Base-by-base conservation (phyloP, 2,329 filamentous ascomycete species). In the Claviceps arundinis region DNA sequence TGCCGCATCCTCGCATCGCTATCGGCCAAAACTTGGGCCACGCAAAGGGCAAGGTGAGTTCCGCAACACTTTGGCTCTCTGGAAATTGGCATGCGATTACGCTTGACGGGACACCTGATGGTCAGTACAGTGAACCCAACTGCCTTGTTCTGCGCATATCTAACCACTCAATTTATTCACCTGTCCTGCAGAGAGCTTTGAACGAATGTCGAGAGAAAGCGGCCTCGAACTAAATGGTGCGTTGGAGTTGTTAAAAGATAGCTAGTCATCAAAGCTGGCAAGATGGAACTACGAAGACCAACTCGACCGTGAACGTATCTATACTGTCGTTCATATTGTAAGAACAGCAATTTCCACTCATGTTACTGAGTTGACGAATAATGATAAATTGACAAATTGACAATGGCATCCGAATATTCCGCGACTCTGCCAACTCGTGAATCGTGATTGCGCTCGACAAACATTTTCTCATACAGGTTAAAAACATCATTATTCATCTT, bases 41-140 rank as follows among this genome's bases (percentile, higher is more conserved):
- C 8, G 8, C 17, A 3, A 8, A 42, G n/a, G 9, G 40, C 16
- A 19, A 42, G n/a, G n/a, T 45, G 13, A 59, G 57, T 30, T 48
- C 55, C 13, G 55, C 54, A 3, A 59, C 56, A 30, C 55, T 59
- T 37, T 59, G 57, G 57, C 55, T 59, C 4, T 58, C 57, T 14
- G 56, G 56, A 16, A 59, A 59, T 26, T 59, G 57, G 56, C 51
- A 59, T 40, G 57, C 57, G 6, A 55, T 58, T 5, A 59, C 57
- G 34, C 57, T 58, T 19, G 54, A 58, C 41, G 57, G 56, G 54
- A 54, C 56, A 34, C 52, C 54, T 13, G 57, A 57, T 51, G 57
- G 56, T 57, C 3, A 56, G 55, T 58, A 53, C 43, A 19, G 5
- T 14, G 48, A 42, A 22, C 26, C 16, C 19, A 49, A 47, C 9